These are phyloP conservation scores for Amylocarpus encephaloides DNA, from an alignment of 2,329 filamentous ascomycete genomes.

Conservation along the genomic window DNA sequence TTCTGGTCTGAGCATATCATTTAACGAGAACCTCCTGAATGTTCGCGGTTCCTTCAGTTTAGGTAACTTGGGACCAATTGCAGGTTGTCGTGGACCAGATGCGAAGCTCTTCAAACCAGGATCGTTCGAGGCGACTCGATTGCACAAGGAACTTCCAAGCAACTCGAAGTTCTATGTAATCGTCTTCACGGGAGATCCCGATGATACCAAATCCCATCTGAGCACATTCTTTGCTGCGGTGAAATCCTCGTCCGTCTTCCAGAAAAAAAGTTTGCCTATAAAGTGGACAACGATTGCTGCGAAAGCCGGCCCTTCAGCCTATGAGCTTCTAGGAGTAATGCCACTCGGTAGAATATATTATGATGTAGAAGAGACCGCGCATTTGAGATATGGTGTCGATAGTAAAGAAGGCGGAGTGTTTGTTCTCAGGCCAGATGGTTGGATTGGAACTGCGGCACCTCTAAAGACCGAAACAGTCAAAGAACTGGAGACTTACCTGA, in stretches of 20 bases:
- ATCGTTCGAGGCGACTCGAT: slow-evolving; percentile 37
- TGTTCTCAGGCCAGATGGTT: slow-evolving; percentile 49
- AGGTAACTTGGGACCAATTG: slow-evolving; percentile 24
- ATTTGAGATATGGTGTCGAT: slow-evolving; percentile 35
- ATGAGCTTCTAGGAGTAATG: slow-evolving; percentile 39
- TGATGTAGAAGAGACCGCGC: slow-evolving; percentile 46
- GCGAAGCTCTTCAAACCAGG: slow-evolving; percentile 40
- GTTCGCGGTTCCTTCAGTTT: slow-evolving; percentile 17
- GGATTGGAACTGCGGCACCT: slow-evolving; percentile 39
- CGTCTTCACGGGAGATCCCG: slow-evolving; percentile 36
- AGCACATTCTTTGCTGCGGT: slow-evolving; percentile 13
- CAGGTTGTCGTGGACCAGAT: slow-evolving; percentile 42
- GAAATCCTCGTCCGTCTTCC: slow-evolving; percentile 21
- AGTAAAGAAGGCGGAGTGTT: slow-evolving; percentile 38
- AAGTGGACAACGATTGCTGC: slow-evolving; percentile 43
- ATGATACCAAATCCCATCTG: slow-evolving; percentile 19
- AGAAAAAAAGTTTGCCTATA: slow-evolving; percentile 38
- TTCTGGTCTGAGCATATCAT: slow-evolving; percentile 53
- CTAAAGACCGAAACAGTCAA: slow-evolving; percentile 32
- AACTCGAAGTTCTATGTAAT: slow-evolving; percentile 37
- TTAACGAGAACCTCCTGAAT: slow-evolving; percentile 43
- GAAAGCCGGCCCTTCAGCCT: slow-evolving; percentile 36
- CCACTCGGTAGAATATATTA: slow-evolving; percentile 49
- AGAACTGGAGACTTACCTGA: slow-evolving; percentile 47
- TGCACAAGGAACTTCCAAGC: slow-evolving; percentile 41